A percentile compares a stretch with the other conserved stretches of the same genome.
Evolutionary conservation across 192 early-diverging fungal species (phyloP).

Genomic region (Gryganskiella cystojenkinii): DNA sequence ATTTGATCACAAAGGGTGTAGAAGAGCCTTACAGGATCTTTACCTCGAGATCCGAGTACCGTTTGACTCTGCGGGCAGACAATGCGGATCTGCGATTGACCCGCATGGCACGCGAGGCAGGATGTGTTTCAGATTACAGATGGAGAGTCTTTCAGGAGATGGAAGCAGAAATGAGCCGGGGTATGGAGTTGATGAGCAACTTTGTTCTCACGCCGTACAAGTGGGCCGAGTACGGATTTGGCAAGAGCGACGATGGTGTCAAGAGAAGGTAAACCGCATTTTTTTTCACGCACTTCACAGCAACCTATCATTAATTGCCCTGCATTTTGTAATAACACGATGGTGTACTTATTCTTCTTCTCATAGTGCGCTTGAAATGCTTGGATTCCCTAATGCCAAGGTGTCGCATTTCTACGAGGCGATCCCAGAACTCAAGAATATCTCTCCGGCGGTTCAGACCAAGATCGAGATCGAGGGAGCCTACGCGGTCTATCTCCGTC

Average conservation of each 20-base stretch:
- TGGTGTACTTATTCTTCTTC: neutral
- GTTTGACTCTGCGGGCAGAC: slow-evolving; percentile 78
- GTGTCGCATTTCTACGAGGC: slow-evolving; percentile 61
- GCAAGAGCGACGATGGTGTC: slow-evolving; percentile 51
- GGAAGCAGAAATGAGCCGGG: slow-evolving; percentile 59
- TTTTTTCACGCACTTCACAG: neutral
- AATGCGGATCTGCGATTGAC: slow-evolving; percentile 85
- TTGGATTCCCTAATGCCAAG: slow-evolving; percentile 55
- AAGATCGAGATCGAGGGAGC: slow-evolving; percentile 72
- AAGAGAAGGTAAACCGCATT: slow-evolving; percentile 46
- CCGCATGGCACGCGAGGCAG: slow-evolving; percentile 70
- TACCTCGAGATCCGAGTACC: slow-evolving; percentile 85
- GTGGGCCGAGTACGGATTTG: slow-evolving; percentile 60
- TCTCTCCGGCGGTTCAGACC: slow-evolving; percentile 60
- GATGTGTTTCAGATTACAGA: slow-evolving; percentile 60
- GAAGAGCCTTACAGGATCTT: slow-evolving; percentile 87
- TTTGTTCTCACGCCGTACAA: slow-evolving; percentile 61
- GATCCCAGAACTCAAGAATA: slow-evolving; percentile 63
- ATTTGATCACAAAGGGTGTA: slow-evolving; percentile 84
- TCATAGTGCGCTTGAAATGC: slow-evolving; percentile 61
- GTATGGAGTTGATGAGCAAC: slow-evolving; percentile 60
- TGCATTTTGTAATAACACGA: neutral
- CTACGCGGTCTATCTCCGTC: slow-evolving; percentile 74
- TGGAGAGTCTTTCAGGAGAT: slow-evolving; percentile 54
- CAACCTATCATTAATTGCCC: neutral